Evolutionary conservation across 2,329 filamentous ascomycete species (phyloP).

Genomic region (Golovinomyces cichoracearum): DNA sequence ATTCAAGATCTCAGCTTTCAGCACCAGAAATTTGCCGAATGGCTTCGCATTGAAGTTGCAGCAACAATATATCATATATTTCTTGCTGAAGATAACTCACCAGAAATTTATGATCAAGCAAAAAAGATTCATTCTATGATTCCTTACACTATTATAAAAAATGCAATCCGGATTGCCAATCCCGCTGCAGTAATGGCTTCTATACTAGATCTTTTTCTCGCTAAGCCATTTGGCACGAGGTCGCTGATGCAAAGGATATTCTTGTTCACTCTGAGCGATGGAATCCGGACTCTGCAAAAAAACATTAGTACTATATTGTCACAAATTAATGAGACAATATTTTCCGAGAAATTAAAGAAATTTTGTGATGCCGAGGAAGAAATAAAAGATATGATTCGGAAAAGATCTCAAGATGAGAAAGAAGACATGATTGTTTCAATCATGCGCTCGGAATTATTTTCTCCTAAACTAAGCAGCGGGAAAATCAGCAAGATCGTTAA

Average conservation of each 20-base stretch:
- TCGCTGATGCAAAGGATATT: constrained; percentile 90
- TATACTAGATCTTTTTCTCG: constrained; percentile 79
- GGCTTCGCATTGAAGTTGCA: constrained; percentile 88
- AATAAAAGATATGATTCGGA: constrained; percentile 45
- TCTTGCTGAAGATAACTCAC: constrained; percentile 91
- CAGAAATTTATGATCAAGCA: constrained; percentile 79
- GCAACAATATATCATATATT: constrained; percentile 94
- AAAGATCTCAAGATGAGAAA: constrained; percentile 45
- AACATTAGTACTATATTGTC: constrained; percentile 52
- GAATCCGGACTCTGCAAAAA: constrained; percentile 63
- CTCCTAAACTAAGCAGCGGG: constrained; percentile 41
- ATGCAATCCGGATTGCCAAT: constrained; percentile 88
- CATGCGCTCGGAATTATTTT: constrained; percentile 49
- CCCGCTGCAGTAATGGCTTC: constrained; percentile 93
- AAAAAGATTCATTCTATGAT: constrained; percentile 87
- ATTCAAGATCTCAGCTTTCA: constrained; percentile 77
- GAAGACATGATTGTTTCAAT: constrained; percentile 72
- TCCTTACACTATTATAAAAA: constrained; percentile 80
- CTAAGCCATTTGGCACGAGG: constrained; percentile 73
- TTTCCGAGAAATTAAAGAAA: constrained; percentile 55
- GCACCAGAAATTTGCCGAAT: constrained; percentile 95
- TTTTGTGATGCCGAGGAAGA: constrained; percentile 55
- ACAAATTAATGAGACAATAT: constrained; percentile 58
- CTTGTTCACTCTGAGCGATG: constrained; percentile 69
- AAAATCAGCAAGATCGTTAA: constrained; percentile 77